Conservation (phyloP, 164 flowering plant genomes). For the Paratinospora sagittata region DNA sequence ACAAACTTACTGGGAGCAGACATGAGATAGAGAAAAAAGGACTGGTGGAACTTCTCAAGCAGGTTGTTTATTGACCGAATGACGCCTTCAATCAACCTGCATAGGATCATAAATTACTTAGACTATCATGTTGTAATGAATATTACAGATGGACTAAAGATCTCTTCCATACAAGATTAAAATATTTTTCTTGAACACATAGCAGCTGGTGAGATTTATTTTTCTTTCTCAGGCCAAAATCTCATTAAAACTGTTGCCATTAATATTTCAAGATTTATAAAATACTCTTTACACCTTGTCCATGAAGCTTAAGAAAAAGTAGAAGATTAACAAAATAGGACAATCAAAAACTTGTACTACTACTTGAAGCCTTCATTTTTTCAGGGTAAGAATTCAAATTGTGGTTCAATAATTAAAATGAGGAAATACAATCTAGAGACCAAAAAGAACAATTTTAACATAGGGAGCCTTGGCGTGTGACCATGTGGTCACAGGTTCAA, state of each 20-base stretch:
- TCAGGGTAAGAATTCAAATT: neutral
- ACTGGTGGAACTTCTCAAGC: no score
- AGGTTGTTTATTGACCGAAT: slow-evolving; percentile 88
- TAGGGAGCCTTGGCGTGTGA: no score
- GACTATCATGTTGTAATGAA: neutral
- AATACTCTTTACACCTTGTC: neutral
- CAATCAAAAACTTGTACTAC: neutral
- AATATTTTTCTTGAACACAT: no score
- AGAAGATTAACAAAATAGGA: neutral
- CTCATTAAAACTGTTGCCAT: no score
- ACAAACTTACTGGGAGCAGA: no score
- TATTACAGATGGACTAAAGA: no score
- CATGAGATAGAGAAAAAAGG: no score
- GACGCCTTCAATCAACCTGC: slow-evolving; percentile 91
- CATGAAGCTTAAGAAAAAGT: neutral
- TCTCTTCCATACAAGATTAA: no score
- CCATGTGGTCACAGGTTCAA: no score
- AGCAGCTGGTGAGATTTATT: no score
- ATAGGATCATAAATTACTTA: slow-evolving; percentile 5
- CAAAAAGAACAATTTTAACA: neutral
- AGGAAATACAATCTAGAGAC: neutral
- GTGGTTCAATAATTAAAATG: neutral
- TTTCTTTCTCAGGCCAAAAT: no score
- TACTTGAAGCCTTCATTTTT: neutral
- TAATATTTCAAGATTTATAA: neutral